These are phyloP conservation scores for Fraxinus cuspidata DNA, from an alignment of 257 asterid species.

Conservation along the genomic window DNA sequence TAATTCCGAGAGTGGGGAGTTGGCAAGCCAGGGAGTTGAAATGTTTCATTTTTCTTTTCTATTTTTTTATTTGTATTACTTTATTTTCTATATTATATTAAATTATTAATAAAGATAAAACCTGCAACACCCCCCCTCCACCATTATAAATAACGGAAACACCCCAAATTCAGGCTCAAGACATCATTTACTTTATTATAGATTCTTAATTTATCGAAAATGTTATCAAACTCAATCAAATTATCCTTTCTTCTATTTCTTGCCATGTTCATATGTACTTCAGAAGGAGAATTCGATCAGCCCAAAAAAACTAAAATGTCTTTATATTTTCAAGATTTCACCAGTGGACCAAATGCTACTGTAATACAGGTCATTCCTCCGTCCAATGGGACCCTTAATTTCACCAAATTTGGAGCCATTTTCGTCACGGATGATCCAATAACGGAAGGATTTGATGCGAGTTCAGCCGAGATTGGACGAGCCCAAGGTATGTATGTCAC, in stretches of 20 bases:
- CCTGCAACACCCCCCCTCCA: neutral
- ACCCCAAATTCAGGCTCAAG: neutral
- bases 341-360: slow-evolving; percentile 47
- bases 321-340: slow-evolving; percentile 47
- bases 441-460: slow-evolving; percentile 33
- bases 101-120: no score
- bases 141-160: neutral
- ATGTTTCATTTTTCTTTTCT: no score
- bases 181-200: neutral
- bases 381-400: slow-evolving; percentile 29
- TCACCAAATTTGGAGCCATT: slow-evolving; percentile 46
- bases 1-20: no score
- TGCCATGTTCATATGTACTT: slow-evolving; percentile 5
- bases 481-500: slow-evolving; percentile 54
- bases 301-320: slow-evolving; percentile 41
- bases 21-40: no score
- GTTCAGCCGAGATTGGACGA: slow-evolving; percentile 39
- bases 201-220: neutral
- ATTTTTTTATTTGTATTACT: no score
- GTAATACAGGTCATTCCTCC: slow-evolving; percentile 28
- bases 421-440: slow-evolving; percentile 53
- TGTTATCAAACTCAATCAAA: slow-evolving; percentile 23
- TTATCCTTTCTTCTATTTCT: slow-evolving; percentile 16
- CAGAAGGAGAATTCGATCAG: slow-evolving; percentile 19
- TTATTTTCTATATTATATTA: no score